Base-by-base conservation (phyloP, 768 basidiomycete species). In the Gautieria morchelliformis region DNA sequence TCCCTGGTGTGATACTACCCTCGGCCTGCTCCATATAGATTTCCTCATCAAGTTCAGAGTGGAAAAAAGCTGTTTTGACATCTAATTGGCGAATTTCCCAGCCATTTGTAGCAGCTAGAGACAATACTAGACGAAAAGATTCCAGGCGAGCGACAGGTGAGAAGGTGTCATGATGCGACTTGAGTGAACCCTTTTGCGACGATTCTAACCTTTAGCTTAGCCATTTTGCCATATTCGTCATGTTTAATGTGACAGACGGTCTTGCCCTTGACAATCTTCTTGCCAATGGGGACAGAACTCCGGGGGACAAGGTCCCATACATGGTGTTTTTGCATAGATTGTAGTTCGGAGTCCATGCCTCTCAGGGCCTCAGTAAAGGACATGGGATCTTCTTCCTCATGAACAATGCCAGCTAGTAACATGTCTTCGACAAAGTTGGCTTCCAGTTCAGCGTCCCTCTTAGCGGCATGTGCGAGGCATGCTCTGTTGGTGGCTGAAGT, bases 1-100 rank as follows among this genome's bases (percentile, higher is more conserved):
- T n/a, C n/a, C n/a, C n/a, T n/a, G n/a, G n/a, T n/a, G n/a, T n/a
- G n/a, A n/a, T n/a, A n/a, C n/a, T n/a, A n/a, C n/a, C n/a, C n/a
- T n/a, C n/a, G n/a, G n/a, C n/a, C n/a, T n/a, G n/a, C n/a, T n/a
- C n/a, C n/a, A n/a, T n/a, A n/a, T n/a, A n/a, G n/a, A n/a, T n/a
- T 27, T 27, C 27, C 5, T 27, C 27, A n/a, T n/a, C 27, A 27
- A 71, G 62, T 14, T 63, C 62, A 14, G 40, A 63, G 56, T 71
- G 64, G 8, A 70, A 65, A 50, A 62, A 67, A 5, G 66, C 64
- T 45, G 61, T 56, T 51, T 53, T 27, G 49, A 67, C 51, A 53
- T 68, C 66, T 8, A 61, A 39, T 19, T 52, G 63, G 12, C 60
- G 27, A 3, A 27, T 27, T 27, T 27, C 27, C 27, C 27, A 27